phyloP scores from a whole-genome alignment of 805 yeast species.

The Gaillardinia entomophila region DNA sequence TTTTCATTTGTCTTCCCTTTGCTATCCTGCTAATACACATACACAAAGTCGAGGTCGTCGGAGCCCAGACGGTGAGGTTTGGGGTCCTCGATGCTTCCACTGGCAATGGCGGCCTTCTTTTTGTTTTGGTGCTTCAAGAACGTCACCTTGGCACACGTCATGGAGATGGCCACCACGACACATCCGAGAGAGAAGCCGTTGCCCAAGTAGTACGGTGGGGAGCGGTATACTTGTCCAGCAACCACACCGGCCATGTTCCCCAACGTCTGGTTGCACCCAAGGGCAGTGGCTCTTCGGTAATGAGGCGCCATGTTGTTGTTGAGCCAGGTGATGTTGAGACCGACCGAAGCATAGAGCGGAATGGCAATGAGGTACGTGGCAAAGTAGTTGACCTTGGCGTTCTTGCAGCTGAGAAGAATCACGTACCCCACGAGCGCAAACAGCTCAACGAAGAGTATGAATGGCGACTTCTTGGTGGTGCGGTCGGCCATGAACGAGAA shows the following conservation, averaged over 20 bases:
- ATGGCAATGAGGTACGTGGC: slow-evolving; percentile 2
- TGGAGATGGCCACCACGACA: neutral
- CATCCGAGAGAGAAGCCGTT: slow-evolving; percentile 1
- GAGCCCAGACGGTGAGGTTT: neutral
- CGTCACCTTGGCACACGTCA: neutral
- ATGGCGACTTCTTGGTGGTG: neutral
- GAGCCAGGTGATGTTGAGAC: slow-evolving; percentile 1
- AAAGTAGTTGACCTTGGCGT: slow-evolving; percentile 1
- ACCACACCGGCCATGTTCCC: slow-evolving; percentile 2
- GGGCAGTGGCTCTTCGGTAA: slow-evolving; percentile 1
- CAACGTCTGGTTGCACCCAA: slow-evolving; percentile 1
- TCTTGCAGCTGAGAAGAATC: neutral
- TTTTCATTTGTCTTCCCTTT: too few species aligned
- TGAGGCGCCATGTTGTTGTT: slow-evolving; percentile 1
- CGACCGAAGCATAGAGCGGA: slow-evolving; percentile 1
- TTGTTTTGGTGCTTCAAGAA: neutral
- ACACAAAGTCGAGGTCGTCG: neutral
- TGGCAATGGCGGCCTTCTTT: neutral
- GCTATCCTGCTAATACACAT: too few species aligned
- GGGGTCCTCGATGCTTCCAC: neutral
- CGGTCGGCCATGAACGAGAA: neutral
- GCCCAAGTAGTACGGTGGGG: slow-evolving; percentile 1
- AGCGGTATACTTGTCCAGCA: slow-evolving; percentile 1
- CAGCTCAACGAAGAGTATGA: neutral
- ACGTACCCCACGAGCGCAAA: slow-evolving; percentile 1